Evolutionary conservation across 140 eudicot species (phyloP).

Genomic region (Anethum foeniculum): DNA sequence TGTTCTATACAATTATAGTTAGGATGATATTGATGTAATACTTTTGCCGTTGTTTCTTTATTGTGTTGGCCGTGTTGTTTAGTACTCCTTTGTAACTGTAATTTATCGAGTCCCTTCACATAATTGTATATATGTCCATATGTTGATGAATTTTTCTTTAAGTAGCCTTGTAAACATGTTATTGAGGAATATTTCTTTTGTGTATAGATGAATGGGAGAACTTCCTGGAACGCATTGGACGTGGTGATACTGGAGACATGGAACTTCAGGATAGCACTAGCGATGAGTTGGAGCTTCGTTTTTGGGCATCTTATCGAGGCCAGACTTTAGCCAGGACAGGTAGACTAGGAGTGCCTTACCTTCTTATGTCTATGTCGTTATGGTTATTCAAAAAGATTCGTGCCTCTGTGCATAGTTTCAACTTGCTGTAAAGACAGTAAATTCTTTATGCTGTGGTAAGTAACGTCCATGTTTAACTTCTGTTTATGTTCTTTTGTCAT

Average conservation of each 20-base stretch:
- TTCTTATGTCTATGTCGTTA: neutral
- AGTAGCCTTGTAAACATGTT: neutral
- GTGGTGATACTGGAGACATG: constrained; percentile 50
- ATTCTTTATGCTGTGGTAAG: neutral
- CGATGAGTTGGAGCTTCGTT: constrained; percentile 77
- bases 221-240: constrained; percentile 82
- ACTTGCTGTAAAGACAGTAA: neutral
- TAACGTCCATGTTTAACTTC: neutral
- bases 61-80: neutral
- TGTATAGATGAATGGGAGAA: constrained; percentile 88
- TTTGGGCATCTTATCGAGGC: constrained; percentile 98
- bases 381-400: neutral
- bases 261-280: constrained; percentile 72
- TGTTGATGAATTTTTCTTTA: neutral
- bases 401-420: neutral
- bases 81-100: neutral
- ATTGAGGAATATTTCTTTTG: constrained; percentile 5
- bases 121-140: too few relatives aligned
- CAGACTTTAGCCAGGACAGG: constrained; percentile 97
- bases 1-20: neutral
- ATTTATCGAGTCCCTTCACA: neutral
- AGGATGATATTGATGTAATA: neutral
- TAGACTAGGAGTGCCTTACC: constrained; percentile 17
- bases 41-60: neutral
- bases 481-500: constrained; percentile 13